Evolutionary conservation across 768 basidiomycete genomes (phyloP).

Genomic region (Leccinum variicolor): DNA sequence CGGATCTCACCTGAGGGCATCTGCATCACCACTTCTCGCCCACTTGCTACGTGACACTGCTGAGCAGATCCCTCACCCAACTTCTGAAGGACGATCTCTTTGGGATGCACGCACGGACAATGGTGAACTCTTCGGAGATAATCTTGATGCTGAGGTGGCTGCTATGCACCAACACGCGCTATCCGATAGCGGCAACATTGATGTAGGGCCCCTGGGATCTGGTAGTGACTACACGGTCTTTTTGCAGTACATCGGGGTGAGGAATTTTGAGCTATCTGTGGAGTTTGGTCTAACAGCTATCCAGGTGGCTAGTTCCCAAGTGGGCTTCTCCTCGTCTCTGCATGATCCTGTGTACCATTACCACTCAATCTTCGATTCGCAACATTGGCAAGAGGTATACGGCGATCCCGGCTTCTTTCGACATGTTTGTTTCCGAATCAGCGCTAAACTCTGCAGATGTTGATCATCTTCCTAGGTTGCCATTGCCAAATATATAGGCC

Average conservation of each 20-base stretch:
- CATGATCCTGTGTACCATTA: constrained; percentile 74
- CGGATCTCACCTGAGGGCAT: constrained; percentile 47
- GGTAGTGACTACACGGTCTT: constrained; percentile 94
- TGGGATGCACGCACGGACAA: constrained; percentile 73
- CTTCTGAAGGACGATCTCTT: constrained; percentile 56
- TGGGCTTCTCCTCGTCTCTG: constrained; percentile 31
- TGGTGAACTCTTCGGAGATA: constrained; percentile 38
- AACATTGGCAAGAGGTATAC: constrained; percentile 70
- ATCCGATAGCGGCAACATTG: constrained; percentile 32
- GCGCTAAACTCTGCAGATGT: background rate
- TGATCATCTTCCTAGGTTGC: constrained; percentile 44
- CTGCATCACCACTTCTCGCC: constrained; percentile 79
- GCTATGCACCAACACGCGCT: constrained; percentile 24
- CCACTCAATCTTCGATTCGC: constrained; percentile 69
- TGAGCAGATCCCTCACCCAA: constrained; percentile 71
- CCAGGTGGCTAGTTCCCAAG: constrained; percentile 35
- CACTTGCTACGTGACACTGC: constrained; percentile 70
- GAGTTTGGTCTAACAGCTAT: constrained; percentile 2
- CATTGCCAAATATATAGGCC: constrained; percentile 63
- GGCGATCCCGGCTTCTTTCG: constrained; percentile 74
- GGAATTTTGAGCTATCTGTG: constrained; percentile 12
- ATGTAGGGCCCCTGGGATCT: constrained; percentile 66
- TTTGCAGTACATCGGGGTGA: constrained; percentile 72
- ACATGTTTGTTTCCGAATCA: constrained; percentile 46
- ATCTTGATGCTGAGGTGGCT: constrained; percentile 28